phyloP scores from a whole-genome alignment of 768 basidiomycete species.

The Tephrocybe sp. region DNA sequence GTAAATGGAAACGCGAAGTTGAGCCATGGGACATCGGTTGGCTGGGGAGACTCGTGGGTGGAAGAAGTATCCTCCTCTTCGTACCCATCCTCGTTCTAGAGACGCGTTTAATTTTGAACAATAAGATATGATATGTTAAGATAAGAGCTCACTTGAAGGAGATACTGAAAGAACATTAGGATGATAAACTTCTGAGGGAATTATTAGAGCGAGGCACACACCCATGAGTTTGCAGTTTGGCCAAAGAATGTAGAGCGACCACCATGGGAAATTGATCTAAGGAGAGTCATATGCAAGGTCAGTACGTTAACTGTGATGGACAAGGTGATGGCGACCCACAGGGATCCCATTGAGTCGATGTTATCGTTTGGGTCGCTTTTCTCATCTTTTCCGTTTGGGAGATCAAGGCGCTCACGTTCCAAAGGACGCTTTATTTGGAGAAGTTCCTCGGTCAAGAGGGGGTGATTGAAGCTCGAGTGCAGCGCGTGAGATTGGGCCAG shows the following conservation, averaged over 20 bases:
- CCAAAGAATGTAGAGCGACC: conserved; percentile 69
- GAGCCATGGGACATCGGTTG: conserved; percentile 59
- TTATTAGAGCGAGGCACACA: conserved; percentile 22
- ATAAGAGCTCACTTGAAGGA: conserved; percentile 52
- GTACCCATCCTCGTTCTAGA: conserved; percentile 57
- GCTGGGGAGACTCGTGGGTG: conserved; percentile 39
- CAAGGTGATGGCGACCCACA: conserved; percentile 39
- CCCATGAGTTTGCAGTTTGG: conserved; percentile 68
- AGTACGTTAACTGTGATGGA: conserved; percentile 17
- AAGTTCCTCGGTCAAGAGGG: conserved; percentile 60
- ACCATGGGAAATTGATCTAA: conserved; percentile 59
- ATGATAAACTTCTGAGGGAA: conserved; percentile 9
- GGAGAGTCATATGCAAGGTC: conserved; percentile 11
- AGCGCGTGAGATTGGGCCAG: conserved; percentile 51
- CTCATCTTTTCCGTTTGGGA: conserved; percentile 34
- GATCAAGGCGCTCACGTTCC: conserved; percentile 54
- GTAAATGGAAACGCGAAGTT: conserved; percentile 62
- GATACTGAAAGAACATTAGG: conserved; percentile 43
- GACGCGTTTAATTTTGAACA: conserved; percentile 1
- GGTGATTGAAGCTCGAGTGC: conserved; percentile 51
- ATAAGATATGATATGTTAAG: not conserved
- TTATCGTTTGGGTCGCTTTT: conserved; percentile 52
- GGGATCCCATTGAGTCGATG: conserved; percentile 64
- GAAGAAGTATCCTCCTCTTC: conserved; percentile 49
- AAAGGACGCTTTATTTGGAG: conserved; percentile 67